Evolutionary conservation across 345 rosid species (phyloP), one percentile per base, ranked within the genome.

Genomic region (Salix purpurea): DNA sequence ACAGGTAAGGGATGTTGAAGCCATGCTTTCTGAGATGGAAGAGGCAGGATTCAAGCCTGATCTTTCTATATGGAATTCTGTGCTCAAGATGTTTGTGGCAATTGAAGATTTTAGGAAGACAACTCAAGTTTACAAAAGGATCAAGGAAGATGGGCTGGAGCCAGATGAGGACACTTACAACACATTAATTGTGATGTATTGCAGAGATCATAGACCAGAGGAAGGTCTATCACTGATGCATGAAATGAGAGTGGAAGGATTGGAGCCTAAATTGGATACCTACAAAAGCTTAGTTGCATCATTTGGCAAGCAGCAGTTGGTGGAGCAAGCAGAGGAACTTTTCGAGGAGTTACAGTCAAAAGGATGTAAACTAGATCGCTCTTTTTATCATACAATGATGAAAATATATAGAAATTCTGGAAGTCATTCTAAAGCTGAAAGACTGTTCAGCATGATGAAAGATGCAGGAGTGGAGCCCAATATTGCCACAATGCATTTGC

Each of bases 281-380:
- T 91, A 89, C 86, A 95, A 95, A 82, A 95, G 99, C 83, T 85
- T 95, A 85, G 92, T 95, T 83, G 84, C 97, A n/a, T 94, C 97
- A 61, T 88, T 88, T 79, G 97, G 92, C 80, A 93, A 90, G 89
- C 90, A 84, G 85, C 87, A 86, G 84, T 76, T 83, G 77, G 75
- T 88, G 54, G 89, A 82, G 74, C 91, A 91, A 79, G 97, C 97
- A 58, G 98, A 95, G 87, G 90, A 86, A 66, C 81, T 93, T 72
- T 95, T 95, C 74, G 83, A 85, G n/a, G 92, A 86, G 79, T 80
- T 95, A 85, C 81, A 72, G 64, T 87, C 88, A 5, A 89, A 86
- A 72, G 94, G 92, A 46, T 80, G 72, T 80, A 95, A 91, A 87
- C 74, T 95, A 77, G 98, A 95, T 83, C 96, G 91, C 72, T 95